phyloP scores from a whole-genome alignment of 495 filamentous ascomycete species.

The Lasiosphaeris hirsuta region DNA sequence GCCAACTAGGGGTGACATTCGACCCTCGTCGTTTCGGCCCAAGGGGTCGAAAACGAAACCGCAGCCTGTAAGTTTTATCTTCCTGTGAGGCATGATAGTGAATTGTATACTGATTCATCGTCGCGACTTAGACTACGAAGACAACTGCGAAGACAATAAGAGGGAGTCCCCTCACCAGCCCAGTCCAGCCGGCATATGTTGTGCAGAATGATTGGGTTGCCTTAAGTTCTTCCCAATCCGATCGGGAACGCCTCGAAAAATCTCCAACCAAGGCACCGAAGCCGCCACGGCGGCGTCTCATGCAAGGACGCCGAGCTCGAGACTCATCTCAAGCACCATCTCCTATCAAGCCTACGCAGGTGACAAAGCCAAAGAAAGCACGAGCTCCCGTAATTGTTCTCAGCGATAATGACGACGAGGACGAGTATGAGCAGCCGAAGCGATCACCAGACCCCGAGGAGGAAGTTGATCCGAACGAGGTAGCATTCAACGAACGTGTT shows the following conservation, averaged over 20 bases:
- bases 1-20: slow-evolving; percentile 59
- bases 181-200: slow-evolving; percentile 11
- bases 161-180: slow-evolving; percentile 23
- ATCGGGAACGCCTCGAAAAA: slow-evolving; percentile 1
- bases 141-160: slow-evolving; percentile 7
- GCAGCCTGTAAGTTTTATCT: slow-evolving; percentile 15
- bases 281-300: slow-evolving; percentile 27
- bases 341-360: slow-evolving; percentile 11
- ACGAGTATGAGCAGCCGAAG: slow-evolving; percentile 9
- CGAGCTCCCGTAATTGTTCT: slow-evolving; percentile 21
- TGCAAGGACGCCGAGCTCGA: slow-evolving; percentile 28
- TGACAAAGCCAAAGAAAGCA: neutral
- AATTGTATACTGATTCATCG: neutral
- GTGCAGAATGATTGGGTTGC: slow-evolving; percentile 25
- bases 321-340: slow-evolving; percentile 17
- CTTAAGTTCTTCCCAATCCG: slow-evolving; percentile 21
- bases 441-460: slow-evolving; percentile 5
- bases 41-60: slow-evolving; percentile 21
- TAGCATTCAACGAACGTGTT: slow-evolving; percentile 43
- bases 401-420: slow-evolving; percentile 27
- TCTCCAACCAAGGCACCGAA: slow-evolving; percentile 2
- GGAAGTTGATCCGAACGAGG: slow-evolving; percentile 13
- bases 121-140: slow-evolving; percentile 3
- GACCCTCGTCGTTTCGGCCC: slow-evolving; percentile 59
- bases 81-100: neutral